These are phyloP conservation scores for Lactarius deliciosus DNA, from an alignment of 768 basidiomycete species.

Conservation along the genomic window DNA sequence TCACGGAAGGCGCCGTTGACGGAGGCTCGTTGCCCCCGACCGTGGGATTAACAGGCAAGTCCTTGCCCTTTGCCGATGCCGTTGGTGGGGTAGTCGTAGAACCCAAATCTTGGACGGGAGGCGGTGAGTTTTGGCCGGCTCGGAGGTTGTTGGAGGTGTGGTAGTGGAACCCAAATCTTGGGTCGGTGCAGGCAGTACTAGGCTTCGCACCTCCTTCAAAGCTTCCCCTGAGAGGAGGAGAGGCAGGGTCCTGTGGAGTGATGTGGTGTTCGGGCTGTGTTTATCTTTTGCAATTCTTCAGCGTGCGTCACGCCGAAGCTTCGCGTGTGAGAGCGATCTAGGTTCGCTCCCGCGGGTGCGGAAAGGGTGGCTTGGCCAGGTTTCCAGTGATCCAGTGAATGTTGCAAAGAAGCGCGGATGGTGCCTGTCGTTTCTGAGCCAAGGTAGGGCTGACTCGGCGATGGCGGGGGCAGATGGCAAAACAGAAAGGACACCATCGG, in stretches of 20 bases:
- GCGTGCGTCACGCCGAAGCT: constrained; percentile 88
- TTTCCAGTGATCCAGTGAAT: constrained; percentile 75
- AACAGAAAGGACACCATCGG: constrained; percentile 56
- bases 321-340: constrained; percentile 68
- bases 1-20: constrained; percentile 21
- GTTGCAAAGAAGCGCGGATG: constrained; percentile 71
- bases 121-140: constrained; percentile 32
- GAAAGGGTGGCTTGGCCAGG: constrained; percentile 56
- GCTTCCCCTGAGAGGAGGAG: constrained; percentile 37
- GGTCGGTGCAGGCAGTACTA: constrained; percentile 14
- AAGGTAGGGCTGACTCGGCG: constrained; percentile 52
- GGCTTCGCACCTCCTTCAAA: constrained; percentile 12
- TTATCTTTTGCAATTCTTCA: constrained; percentile 62
- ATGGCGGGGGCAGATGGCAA: constrained; percentile 71
- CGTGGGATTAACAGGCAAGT: constrained; percentile 36
- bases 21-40: constrained; percentile 36
- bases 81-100: constrained; percentile 10
- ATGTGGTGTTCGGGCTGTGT: constrained; percentile 34
- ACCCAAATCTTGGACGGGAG: constrained; percentile 1
- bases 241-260: constrained; percentile 41
- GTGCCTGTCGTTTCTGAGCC: constrained; percentile 64
- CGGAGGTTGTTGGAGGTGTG: constrained; percentile 21
- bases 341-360: constrained; percentile 46
- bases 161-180: constrained; percentile 14
- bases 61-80: constrained; percentile 36